Conservation (phyloP, 2,329 filamentous ascomycete genomes). For the Xylaria sp. region DNA sequence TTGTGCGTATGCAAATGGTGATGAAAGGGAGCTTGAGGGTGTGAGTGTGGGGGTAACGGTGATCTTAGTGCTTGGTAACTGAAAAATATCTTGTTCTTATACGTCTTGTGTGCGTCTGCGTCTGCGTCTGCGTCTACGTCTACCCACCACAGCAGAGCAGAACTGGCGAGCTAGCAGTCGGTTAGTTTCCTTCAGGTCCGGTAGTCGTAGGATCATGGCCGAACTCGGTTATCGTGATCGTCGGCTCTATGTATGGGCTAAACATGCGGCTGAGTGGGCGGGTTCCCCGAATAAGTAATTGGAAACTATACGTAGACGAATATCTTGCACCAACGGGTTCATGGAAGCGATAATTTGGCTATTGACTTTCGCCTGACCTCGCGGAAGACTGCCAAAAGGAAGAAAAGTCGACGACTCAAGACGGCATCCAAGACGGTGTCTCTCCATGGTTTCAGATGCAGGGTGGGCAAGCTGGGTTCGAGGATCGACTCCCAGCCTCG, state of each 20-base stretch:
- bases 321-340: conserved; percentile 5
- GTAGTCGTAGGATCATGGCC: too few species aligned
- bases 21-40: background rate
- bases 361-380: background rate
- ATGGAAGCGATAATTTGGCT: conserved; percentile 2
- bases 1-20: background rate
- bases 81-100: background rate
- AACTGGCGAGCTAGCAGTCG: background rate
- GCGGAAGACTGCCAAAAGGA: background rate
- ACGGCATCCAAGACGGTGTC: background rate
- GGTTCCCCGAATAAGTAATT: conserved; percentile 21
- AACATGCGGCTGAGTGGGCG: conserved; percentile 23
- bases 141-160: too few species aligned
- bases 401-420: background rate
- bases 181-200: too few species aligned
- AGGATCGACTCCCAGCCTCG: background rate
- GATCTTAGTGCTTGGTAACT: background rate
- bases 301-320: conserved; percentile 2
- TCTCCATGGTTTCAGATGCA: background rate
- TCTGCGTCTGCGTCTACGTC: too few species aligned
- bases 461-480: background rate
- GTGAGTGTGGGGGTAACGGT: background rate
- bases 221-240: conserved; percentile 2
- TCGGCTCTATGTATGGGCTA: background rate
- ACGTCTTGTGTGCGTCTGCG: conserved; percentile 1